Base-by-base conservation (phyloP, 1,284 basidiomycete species). In the Athelia sp. region DNA sequence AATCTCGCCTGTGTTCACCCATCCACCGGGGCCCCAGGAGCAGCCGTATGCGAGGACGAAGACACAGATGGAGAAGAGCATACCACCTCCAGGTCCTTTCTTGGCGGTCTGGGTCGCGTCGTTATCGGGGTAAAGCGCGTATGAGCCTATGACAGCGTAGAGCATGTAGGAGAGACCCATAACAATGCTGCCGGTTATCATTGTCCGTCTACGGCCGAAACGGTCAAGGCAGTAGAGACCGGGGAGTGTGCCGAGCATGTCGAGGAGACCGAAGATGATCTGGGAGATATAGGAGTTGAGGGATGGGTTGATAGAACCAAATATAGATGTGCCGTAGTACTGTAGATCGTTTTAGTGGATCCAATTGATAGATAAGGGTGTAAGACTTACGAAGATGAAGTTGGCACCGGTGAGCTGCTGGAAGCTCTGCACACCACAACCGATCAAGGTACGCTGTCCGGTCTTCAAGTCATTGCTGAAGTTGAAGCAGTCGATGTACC, bases 381-480 rank as follows among this genome's bases (percentile, higher is more conserved):
- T 9, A n/a, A 9, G 19, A 40, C 36, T 21, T n/a, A 40, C 36
- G 75, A 90, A 90, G 73, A 92, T 90, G 70, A 92, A 91, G 78
- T 93, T 93, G 78, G 90, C 78, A 11, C 26, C 89, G 34, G 88
- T 90, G 62, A 89, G 79, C 70, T 93, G 89, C 69, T 91, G 89
- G 21, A 22, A 44, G 36, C 36, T 44, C 43, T 44, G 24, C 43
- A 44, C 18, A n/a, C 18, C 4, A n/a, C 18, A 40, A 56, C 90
- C 92, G 24, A 88, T 84, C 57, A 89, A 69, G 34, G 89, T 90
- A 51, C 91, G 86, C 62, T 87, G 75, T 79, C 72, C 61, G 87
- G 76, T 64, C 79, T 84, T 40, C 8, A 40, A n/a, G 69, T 84
- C 85, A 57, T 82, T 70, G 54, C 71, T 71, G 53, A 67, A 64